Evolutionary conservation across 257 asterid genomes (phyloP).

Genomic region (Marsdenia floribunda): DNA sequence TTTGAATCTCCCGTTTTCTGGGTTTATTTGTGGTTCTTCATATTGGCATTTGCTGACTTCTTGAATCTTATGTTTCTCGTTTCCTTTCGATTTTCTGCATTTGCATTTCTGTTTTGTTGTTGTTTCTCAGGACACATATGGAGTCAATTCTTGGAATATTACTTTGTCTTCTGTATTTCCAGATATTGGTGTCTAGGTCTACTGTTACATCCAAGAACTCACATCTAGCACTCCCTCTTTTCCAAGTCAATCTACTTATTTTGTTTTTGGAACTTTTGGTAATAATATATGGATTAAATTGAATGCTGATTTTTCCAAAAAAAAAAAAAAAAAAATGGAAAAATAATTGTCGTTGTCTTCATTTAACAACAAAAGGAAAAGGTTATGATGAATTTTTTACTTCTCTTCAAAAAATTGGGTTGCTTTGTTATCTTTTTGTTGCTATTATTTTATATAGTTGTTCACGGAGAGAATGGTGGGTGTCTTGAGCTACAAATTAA

Average conservation of each 20-base stretch:
- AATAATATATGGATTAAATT: not conserved
- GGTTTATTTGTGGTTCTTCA: not conserved
- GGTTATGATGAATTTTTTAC: no score
- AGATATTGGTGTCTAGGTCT: constrained; percentile 3
- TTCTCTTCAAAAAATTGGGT: not conserved
- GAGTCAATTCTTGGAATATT: constrained; percentile 8
- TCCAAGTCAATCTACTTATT: not conserved
- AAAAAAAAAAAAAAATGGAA: no score
- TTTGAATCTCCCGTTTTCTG: not conserved
- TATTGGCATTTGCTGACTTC: not conserved
- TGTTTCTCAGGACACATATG: not conserved
- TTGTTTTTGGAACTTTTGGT: not conserved
- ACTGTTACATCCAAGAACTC: constrained; percentile 23
- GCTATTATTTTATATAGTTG: not conserved
- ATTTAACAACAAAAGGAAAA: not conserved
- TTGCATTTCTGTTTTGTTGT: not conserved
- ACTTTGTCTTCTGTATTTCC: constrained; percentile 15
- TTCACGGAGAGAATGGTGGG: constrained; percentile 13
- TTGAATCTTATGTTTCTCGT: not conserved
- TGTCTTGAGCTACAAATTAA: constrained; percentile 13
- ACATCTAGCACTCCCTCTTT: not conserved
- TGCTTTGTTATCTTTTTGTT: not conserved
- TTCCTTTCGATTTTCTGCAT: not conserved
- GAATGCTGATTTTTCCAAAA: not conserved
- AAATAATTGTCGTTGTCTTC: not conserved